phyloP scores from a whole-genome alignment of 176 grass and related monocot species.

The Oryza rufipogon region DNA sequence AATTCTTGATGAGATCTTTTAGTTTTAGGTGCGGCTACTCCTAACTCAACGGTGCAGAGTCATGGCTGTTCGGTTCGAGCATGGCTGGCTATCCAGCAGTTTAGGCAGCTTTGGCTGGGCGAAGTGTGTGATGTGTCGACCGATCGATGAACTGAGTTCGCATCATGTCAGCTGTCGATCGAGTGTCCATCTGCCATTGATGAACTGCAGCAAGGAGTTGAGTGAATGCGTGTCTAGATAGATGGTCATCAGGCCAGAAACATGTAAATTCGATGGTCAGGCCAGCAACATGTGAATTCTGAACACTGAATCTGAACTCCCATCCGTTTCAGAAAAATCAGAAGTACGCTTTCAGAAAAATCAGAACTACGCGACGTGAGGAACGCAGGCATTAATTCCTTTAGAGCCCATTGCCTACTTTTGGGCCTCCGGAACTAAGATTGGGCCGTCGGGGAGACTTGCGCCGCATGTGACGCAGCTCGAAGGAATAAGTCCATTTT shows the following conservation, averaged over 20 bases:
- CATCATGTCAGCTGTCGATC: not conserved
- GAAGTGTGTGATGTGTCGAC: not conserved
- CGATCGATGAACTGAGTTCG: not conserved
- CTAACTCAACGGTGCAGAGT: not conserved
- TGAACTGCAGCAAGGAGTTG: not conserved
- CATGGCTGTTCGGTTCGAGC: no score
- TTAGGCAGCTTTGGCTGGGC: no score
- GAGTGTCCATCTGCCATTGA: not conserved
- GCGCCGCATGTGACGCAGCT: no score
- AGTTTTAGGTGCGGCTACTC: not conserved
- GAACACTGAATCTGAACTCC: not conserved
- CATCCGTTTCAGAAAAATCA: not conserved
- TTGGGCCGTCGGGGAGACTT: no score
- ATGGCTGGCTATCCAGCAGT: no score
- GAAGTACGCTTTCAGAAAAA: not conserved
- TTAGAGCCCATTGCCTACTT: not conserved
- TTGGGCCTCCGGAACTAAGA: not conserved
- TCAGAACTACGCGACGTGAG: not conserved
- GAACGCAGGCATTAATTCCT: not conserved
- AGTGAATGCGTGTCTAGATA: no score
- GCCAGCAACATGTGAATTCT: not conserved
- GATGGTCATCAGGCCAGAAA: not conserved
- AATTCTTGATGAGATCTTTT: not conserved
- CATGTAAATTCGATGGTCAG: not conserved
- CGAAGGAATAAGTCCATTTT: no score